A percentile compares a stretch with the other conserved stretches of the same genome.
Conservation (phyloP, 1,284 basidiomycete genomes). For the Irpex rosettiformis region DNA sequence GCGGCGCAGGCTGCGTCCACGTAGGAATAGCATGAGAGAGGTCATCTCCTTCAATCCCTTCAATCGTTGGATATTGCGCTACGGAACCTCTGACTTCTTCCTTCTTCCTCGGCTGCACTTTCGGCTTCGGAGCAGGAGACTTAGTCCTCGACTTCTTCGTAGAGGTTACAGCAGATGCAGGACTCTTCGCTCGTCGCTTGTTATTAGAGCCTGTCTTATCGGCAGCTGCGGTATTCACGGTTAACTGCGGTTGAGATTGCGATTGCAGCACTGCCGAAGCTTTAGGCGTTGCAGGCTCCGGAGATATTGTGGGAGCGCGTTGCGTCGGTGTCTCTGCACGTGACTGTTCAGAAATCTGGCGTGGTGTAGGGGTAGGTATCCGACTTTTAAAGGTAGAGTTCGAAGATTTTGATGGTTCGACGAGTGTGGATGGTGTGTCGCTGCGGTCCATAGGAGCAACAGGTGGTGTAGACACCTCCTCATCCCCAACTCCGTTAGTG, state of each 20-base stretch:
- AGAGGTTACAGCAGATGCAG: constrained; percentile 31
- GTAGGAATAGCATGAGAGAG: constrained; percentile 67
- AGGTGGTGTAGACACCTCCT: constrained; percentile 5
- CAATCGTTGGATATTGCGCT: constrained; percentile 57
- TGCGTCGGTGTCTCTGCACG: constrained; percentile 23
- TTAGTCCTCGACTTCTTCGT: constrained; percentile 36
- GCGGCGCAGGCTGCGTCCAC: constrained; percentile 68
- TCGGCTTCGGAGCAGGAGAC: constrained; percentile 25
- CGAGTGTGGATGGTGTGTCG: constrained; percentile 22
- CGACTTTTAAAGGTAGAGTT: constrained; percentile 20
- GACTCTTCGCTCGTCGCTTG: constrained; percentile 44
- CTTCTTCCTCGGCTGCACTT: constrained; percentile 25
- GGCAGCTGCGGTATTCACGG: neutral
- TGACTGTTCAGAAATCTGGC: constrained; percentile 29
- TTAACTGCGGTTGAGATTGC: neutral
- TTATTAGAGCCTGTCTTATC: constrained; percentile 16
- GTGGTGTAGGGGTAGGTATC: constrained; percentile 26
- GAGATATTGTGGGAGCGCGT: constrained; percentile 5
- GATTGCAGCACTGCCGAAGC: constrained; percentile 4
- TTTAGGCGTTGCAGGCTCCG: constrained; percentile 15
- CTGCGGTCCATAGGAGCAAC: constrained; percentile 12
- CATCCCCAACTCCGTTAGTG: constrained; percentile 19
- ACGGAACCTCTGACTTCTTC: constrained; percentile 41
- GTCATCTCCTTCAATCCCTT: constrained; percentile 44
- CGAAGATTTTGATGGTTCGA: constrained; percentile 20